phyloP scores from a whole-genome alignment of 1,284 basidiomycete species.

The Marasmius oreades region DNA sequence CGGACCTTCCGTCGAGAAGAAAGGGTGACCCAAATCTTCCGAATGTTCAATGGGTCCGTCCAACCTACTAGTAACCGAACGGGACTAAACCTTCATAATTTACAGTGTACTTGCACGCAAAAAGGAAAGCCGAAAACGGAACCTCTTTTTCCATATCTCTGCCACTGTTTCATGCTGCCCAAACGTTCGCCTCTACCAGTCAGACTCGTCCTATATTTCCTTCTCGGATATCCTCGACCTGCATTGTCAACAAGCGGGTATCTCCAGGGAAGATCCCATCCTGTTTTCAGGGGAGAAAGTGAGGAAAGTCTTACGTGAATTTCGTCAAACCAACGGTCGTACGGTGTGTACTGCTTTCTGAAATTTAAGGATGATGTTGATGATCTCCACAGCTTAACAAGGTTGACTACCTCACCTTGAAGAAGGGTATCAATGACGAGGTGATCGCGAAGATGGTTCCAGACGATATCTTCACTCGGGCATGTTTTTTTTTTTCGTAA shows the following conservation, averaged over 20 bases:
- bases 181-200: conserved; percentile 84
- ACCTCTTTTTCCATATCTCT: conserved; percentile 90
- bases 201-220: conserved; percentile 88
- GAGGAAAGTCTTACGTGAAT: conserved; percentile 64
- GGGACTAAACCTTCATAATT: background rate
- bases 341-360: conserved; percentile 3
- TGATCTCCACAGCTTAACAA: conserved; percentile 47
- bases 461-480: conserved; percentile 83
- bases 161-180: conserved; percentile 85
- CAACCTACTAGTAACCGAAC: background rate
- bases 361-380: conserved; percentile 8
- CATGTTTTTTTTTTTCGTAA: conserved; percentile 37
- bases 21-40: conserved; percentile 86
- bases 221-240: conserved; percentile 95
- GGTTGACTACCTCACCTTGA: conserved; percentile 70
- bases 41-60: conserved; percentile 87
- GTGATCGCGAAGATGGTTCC: conserved; percentile 88
- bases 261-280: conserved; percentile 87
- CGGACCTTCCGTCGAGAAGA: conserved; percentile 93
- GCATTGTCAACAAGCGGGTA: conserved; percentile 75
- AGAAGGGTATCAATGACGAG: conserved; percentile 92
- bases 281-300: conserved; percentile 83
- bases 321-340: conserved; percentile 38
- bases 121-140: conserved; percentile 93
- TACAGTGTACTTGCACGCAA: conserved; percentile 77